Conservation (phyloP, 2,329 filamentous ascomycete species). For the Lachnellula arida region DNA sequence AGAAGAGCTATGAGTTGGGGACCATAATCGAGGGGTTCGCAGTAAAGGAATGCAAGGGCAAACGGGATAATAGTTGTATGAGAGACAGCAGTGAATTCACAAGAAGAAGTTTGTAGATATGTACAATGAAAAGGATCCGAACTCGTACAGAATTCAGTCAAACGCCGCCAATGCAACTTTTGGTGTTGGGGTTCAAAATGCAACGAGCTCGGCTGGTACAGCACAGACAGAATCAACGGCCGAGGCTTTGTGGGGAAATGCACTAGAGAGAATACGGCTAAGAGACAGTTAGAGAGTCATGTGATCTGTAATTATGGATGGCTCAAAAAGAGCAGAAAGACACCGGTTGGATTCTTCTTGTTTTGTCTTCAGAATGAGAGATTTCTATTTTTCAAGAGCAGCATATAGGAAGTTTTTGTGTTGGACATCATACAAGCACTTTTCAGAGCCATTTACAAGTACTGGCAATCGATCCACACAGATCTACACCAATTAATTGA, state of each 20-base stretch:
- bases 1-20: constrained; percentile 3
- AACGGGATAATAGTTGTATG: background rate
- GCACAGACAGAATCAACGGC: background rate
- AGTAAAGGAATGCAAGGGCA: background rate
- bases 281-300: background rate
- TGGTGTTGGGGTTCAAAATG: background rate
- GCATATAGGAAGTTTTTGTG: too few relatives aligned
- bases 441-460: too few relatives aligned
- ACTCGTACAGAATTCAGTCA: background rate
- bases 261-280: background rate
- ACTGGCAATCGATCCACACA: too few relatives aligned
- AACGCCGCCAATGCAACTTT: constrained; percentile 9
- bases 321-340: too few relatives aligned
- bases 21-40: constrained; percentile 6
- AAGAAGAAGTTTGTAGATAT: background rate
- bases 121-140: constrained; percentile 4
- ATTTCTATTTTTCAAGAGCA: too few relatives aligned
- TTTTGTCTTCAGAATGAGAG: too few relatives aligned
- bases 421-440: too few relatives aligned
- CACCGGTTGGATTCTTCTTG: too few relatives aligned
- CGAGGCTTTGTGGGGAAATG: constrained; percentile 6
- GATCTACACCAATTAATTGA: too few relatives aligned
- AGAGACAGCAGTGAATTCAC: background rate
- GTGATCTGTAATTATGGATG: background rate
- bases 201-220: constrained; percentile 2